Conservation (phyloP, 305 asterid species). For the Fraxinus sp. region DNA sequence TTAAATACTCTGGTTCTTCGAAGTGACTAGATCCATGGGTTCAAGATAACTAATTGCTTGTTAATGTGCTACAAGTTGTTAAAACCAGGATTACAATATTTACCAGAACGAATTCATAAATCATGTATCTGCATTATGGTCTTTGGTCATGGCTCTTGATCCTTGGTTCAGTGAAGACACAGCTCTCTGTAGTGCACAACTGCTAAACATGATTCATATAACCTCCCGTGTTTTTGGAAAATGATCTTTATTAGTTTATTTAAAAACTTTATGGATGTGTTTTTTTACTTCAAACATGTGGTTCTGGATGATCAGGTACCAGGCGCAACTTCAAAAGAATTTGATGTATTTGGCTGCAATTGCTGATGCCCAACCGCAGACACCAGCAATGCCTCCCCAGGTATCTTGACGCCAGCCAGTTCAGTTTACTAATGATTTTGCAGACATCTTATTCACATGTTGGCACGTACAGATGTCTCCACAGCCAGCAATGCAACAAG, state of each 20-base stretch:
- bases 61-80: neutral
- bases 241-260: neutral
- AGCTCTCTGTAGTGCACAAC: neutral
- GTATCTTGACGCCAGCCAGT: constrained; percentile 27
- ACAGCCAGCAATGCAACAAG: constrained; percentile 72
- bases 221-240: neutral
- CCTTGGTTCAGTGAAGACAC: neutral
- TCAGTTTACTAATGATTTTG: neutral
- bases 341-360: constrained; percentile 98
- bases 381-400: constrained; percentile 73
- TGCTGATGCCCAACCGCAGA: constrained; percentile 92
- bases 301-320: constrained; percentile 56
- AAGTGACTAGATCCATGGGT: neutral
- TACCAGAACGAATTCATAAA: neutral
- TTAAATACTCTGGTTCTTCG: neutral
- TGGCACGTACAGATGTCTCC: constrained; percentile 59
- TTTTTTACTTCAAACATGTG: constrained; percentile 1
- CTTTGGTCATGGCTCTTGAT: neutral
- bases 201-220: neutral
- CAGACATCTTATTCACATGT: neutral
- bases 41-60: neutral
- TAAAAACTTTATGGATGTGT: neutral
- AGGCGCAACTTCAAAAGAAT: constrained; percentile 88
- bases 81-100: neutral
- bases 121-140: neutral